A percentile compares a stretch with the other conserved stretches of the same genome.
Conservation (phyloP, 495 filamentous ascomycete species). For the Penicillium canariense region DNA sequence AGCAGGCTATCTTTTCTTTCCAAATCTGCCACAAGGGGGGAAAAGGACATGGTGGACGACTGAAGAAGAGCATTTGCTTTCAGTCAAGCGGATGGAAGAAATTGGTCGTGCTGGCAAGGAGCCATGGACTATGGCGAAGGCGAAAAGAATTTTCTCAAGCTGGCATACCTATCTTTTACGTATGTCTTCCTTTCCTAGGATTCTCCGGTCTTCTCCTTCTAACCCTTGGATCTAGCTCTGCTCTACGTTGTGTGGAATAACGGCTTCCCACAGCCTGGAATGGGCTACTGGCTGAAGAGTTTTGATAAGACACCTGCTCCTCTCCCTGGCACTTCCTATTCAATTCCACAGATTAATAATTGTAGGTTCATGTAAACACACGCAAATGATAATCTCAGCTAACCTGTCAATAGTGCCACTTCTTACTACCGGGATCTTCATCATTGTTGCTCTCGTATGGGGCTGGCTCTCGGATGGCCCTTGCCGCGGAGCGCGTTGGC, state of each 20-base stretch:
- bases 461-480: constrained; percentile 37
- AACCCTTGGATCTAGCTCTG: background rate
- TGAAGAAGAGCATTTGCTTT: background rate
- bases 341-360: background rate
- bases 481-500: constrained; percentile 32
- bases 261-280: background rate
- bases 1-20: constrained; percentile 26
- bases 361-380: background rate
- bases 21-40: background rate
- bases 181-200: constrained; percentile 3
- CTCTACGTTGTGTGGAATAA: background rate
- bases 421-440: constrained; percentile 28
- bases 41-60: background rate
- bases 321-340: background rate
- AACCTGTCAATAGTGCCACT: background rate
- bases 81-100: constrained; percentile 15
- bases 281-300: background rate
- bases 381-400: background rate
- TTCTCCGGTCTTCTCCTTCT: background rate
- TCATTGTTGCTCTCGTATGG: constrained; percentile 32
- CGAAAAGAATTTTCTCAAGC: constrained; percentile 21
- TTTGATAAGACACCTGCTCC: background rate
- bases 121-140: constrained; percentile 25
- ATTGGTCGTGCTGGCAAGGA: constrained; percentile 24
- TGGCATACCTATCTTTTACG: constrained; percentile 33